These are phyloP conservation scores for Diplosphaera chodatii DNA, from an alignment of 139 green algal species.

Conservation along the genomic window DNA sequence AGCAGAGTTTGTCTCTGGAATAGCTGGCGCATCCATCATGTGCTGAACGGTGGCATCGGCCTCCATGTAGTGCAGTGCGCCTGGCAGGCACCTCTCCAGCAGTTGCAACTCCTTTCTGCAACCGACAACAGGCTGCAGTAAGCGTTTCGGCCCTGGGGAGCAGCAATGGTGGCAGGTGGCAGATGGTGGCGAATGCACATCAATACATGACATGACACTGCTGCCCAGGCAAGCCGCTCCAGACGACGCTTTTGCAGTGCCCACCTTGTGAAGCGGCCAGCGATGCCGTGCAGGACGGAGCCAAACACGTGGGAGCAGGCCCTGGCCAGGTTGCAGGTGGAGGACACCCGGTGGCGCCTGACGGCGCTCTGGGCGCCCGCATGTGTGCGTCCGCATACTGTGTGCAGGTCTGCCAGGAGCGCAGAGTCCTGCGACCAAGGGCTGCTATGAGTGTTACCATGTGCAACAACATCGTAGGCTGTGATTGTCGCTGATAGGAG, in stretches of 20 bases:
- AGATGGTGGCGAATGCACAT: no score
- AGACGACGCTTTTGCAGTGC: no score
- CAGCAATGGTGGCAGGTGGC: no score
- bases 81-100: constrained; percentile 28
- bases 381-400: background rate
- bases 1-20: background rate
- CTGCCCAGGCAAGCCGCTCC: no score
- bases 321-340: background rate
- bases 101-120: constrained; percentile 11
- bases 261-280: background rate
- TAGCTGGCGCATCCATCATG: constrained; percentile 10
- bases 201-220: no score
- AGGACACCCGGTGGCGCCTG: background rate
- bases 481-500: no score
- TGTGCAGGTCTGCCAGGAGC: background rate
- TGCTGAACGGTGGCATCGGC: constrained; percentile 23
- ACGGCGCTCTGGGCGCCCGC: background rate
- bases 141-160: no score
- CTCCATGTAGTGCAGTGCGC: constrained; percentile 27
- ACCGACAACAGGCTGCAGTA: no score
- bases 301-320: background rate
- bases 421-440: background rate
- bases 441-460: no score
- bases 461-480: no score
- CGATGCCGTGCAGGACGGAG: background rate